Conservation (phyloP, 345 rosid species). For the Euphorbia pulcherrima region DNA sequence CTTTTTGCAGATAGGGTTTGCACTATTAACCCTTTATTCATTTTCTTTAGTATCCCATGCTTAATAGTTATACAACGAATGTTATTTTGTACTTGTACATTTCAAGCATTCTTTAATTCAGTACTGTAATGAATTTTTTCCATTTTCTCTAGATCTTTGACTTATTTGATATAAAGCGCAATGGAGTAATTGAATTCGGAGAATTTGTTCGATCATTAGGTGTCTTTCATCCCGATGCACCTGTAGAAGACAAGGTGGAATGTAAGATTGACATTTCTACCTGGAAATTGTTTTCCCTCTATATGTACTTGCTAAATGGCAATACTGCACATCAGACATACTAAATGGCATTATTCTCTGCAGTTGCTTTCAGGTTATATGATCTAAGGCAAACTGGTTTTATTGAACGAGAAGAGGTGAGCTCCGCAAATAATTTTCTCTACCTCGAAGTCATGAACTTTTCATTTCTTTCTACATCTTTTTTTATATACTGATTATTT, state of each 20-base stretch:
- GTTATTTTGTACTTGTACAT: neutral
- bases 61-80: neutral
- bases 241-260: constrained; percentile 55
- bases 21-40: neutral
- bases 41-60: neutral
- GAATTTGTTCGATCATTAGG: constrained; percentile 87
- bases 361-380: constrained; percentile 86
- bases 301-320: neutral
- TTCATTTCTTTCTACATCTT: neutral
- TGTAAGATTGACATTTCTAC: constrained; percentile 41
- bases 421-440: constrained; percentile 13
- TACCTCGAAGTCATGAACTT: neutral
- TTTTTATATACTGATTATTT: neutral
- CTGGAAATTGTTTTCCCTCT: neutral
- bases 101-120: neutral
- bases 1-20: constrained; percentile 89
- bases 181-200: constrained; percentile 87
- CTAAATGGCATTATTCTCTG: constrained; percentile 19
- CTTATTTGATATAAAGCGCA: constrained; percentile 76
- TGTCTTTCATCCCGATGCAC: constrained; percentile 76
- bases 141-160: constrained; percentile 56
- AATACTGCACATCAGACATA: neutral
- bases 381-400: constrained; percentile 83
- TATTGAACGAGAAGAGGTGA: constrained; percentile 84
- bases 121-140: neutral